These are phyloP conservation scores for Chlamydomonas sp. DNA, from an alignment of 139 green algal genomes.

Conservation along the genomic window DNA sequence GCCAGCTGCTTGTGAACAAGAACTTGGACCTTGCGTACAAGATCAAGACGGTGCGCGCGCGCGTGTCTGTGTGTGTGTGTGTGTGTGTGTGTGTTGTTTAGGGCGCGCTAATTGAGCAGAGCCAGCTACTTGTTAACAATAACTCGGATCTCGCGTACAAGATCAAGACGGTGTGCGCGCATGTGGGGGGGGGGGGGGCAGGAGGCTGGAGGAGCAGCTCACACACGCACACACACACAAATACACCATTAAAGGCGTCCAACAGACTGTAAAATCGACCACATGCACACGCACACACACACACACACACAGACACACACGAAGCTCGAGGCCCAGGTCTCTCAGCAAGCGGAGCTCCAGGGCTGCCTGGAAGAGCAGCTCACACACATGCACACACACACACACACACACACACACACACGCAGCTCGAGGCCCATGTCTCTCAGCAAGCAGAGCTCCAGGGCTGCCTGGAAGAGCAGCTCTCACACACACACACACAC, in stretches of 20 bases:
- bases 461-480: background rate
- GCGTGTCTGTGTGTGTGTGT: conserved; percentile 5
- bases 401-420: too few relatives aligned
- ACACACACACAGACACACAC: too few relatives aligned
- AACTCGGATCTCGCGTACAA: background rate
- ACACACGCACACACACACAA: background rate
- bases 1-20: conserved; percentile 23
- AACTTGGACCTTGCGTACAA: conserved; percentile 27
- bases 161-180: background rate
- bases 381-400: background rate
- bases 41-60: conserved; percentile 13
- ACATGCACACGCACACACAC: too few relatives aligned
- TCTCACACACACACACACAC: background rate
- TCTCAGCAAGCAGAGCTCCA: background rate
- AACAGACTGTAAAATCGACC: too few relatives aligned
- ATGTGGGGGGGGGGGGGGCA: conserved; percentile 1
- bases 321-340: background rate
- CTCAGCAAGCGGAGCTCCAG: background rate
- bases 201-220: background rate
- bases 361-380: background rate
- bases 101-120: background rate
- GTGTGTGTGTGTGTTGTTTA: conserved; percentile 7
- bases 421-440: background rate
- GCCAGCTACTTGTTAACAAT: background rate
- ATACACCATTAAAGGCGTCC: too few relatives aligned